Conservation (phyloP, 2,329 filamentous ascomycete genomes). For the Aspergillus quadricinctus region DNA sequence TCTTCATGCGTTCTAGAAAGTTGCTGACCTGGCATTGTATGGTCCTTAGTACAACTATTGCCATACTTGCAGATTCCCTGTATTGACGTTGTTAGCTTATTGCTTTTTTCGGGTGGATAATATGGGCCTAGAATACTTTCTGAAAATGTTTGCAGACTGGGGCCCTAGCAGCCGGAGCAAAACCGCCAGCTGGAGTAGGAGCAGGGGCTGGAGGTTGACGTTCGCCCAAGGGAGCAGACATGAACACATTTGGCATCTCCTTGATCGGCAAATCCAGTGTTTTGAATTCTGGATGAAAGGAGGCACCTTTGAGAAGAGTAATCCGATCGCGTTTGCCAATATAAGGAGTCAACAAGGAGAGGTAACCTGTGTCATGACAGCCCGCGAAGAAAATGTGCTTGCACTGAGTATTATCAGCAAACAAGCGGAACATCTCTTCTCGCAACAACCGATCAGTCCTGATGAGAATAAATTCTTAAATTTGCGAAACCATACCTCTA, state of each 20-base stretch:
- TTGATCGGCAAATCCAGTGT: constrained; percentile 49
- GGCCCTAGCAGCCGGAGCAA: constrained; percentile 8
- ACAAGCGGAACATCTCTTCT: constrained; percentile 42
- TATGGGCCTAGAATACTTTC: constrained; percentile 19
- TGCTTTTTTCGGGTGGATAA: too few species aligned
- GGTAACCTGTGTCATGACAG: constrained; percentile 58
- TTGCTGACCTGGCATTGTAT: constrained; percentile 25
- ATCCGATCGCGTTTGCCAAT: constrained; percentile 48
- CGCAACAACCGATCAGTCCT: constrained; percentile 1
- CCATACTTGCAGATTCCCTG: constrained; percentile 33
- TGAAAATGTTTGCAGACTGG: constrained; percentile 30
- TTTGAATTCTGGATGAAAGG: constrained; percentile 51
- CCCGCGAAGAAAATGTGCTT: constrained; percentile 62
- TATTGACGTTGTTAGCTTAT: constrained; percentile 1
- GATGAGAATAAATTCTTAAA: too few species aligned
- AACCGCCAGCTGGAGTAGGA: constrained; percentile 1
- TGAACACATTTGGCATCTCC: constrained; percentile 52
- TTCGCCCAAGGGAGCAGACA: constrained; percentile 34
- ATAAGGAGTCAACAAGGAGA: constrained; percentile 54
- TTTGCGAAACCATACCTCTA: constrained; percentile 37
- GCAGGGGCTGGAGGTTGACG: constrained; percentile 5
- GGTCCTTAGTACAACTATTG: constrained; percentile 26
- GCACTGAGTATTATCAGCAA: constrained; percentile 57
- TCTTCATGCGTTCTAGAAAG: constrained; percentile 16
- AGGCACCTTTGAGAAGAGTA: constrained; percentile 52